These are phyloP conservation scores for Aspergillus heteromorphus DNA, from an alignment of 495 filamentous ascomycete genomes.

Conservation along the genomic window DNA sequence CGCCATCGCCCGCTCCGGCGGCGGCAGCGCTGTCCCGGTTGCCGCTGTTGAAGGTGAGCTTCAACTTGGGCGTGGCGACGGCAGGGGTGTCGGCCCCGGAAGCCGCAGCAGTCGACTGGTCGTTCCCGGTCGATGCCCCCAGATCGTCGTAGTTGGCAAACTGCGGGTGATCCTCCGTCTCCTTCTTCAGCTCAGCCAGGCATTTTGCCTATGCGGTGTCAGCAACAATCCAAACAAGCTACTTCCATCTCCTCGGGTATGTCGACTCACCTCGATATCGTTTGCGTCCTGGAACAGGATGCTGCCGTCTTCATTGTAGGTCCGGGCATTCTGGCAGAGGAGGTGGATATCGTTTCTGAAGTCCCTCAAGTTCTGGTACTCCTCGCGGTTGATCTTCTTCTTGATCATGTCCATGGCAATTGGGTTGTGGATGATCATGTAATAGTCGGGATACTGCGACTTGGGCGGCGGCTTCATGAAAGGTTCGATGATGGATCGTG, in stretches of 20 bases:
- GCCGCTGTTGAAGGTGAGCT: slow-evolving; percentile 51
- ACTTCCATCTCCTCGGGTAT: background rate
- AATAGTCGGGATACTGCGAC: slow-evolving; percentile 85
- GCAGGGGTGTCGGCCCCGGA: slow-evolving; percentile 68
- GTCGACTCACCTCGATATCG: slow-evolving; percentile 73
- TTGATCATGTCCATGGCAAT: slow-evolving; percentile 92
- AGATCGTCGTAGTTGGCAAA: slow-evolving; percentile 65
- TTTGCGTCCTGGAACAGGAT: slow-evolving; percentile 88
- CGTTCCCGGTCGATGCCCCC: slow-evolving; percentile 46
- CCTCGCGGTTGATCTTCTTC: slow-evolving; percentile 88
- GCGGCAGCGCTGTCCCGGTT: slow-evolving; percentile 29
- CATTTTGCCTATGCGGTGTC: slow-evolving; percentile 54
- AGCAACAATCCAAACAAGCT: slow-evolving; percentile 19
- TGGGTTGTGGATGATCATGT: slow-evolving; percentile 81
- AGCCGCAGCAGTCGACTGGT: slow-evolving; percentile 58
- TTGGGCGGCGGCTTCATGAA: slow-evolving; percentile 90
- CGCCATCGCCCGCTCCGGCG: slow-evolving; percentile 23
- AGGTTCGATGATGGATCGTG: slow-evolving; percentile 83
- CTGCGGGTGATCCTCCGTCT: slow-evolving; percentile 66
- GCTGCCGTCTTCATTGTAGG: slow-evolving; percentile 93
- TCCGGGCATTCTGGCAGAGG: slow-evolving; percentile 84
- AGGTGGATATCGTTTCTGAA: slow-evolving; percentile 77
- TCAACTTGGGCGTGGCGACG: slow-evolving; percentile 48
- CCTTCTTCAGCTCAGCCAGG: slow-evolving; percentile 60
- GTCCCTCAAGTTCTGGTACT: slow-evolving; percentile 75